Evolutionary conservation across 2,329 filamentous ascomycete species (phyloP).

Genomic region (Raffaelea arxii): DNA sequence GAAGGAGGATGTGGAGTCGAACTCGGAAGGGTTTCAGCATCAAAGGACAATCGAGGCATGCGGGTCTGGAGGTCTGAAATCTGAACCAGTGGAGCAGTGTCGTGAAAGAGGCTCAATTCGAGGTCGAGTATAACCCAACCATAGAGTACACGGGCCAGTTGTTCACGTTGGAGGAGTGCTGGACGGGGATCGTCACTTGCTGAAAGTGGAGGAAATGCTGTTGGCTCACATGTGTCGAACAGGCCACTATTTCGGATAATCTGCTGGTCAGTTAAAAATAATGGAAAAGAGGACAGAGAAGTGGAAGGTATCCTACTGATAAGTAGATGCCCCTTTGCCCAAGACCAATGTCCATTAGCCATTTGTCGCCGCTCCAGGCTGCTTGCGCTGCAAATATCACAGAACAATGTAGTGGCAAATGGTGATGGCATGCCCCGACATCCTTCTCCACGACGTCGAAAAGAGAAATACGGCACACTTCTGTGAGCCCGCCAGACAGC

Average conservation of each 20-base stretch:
- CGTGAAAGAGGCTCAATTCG: neutral
- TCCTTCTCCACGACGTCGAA: neutral
- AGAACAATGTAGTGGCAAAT: neutral
- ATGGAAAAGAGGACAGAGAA: neutral
- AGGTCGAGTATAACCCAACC: neutral
- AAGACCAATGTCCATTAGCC: constrained; percentile 1
- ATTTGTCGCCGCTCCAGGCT: neutral
- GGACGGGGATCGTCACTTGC: too few species aligned
- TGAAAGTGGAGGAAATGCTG: too few species aligned
- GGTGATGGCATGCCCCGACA: neutral
- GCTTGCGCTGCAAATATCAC: neutral
- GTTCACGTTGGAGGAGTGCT: neutral
- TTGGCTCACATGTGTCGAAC: neutral
- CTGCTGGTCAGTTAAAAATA: neutral
- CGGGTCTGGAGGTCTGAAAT: neutral
- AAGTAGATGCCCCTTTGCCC: neutral
- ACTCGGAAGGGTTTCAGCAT: neutral
- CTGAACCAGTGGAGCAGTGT: neutral
- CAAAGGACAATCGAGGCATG: neutral
- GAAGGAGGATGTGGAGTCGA: neutral
- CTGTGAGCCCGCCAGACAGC: neutral
- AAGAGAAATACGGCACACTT: neutral
- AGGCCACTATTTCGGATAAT: neutral
- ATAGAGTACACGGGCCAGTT: neutral
- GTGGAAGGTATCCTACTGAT: neutral